Evolutionary conservation across 305 asterid species (phyloP).

Genomic region (Lippia alba): DNA sequence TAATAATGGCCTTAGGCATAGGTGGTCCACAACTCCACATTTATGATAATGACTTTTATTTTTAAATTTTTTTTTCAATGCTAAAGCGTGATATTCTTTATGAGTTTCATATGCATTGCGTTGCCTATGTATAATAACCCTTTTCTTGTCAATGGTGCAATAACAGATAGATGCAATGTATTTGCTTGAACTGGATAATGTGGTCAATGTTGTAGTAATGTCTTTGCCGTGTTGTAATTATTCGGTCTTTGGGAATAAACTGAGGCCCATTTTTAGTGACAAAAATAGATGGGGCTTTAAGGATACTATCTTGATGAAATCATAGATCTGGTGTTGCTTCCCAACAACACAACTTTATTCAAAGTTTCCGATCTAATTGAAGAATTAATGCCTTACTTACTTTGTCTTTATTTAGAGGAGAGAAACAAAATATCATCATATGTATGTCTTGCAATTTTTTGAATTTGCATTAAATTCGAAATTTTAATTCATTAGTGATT

Average conservation of each 20-base stretch:
- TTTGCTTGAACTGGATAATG: constrained; percentile 4
- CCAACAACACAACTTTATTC: background rate
- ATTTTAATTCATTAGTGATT: no score
- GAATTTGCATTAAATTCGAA: no score
- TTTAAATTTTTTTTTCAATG: background rate
- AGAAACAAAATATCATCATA: no score
- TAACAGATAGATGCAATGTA: constrained; percentile 25
- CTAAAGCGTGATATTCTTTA: constrained; percentile 2
- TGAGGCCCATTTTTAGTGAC: background rate
- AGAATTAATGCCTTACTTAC: no score
- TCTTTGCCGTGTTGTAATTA: background rate
- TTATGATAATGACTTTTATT: background rate
- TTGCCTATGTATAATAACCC: background rate
- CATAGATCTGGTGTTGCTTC: background rate
- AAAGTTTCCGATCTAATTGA: background rate
- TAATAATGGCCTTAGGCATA: background rate
- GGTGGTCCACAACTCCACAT: background rate
- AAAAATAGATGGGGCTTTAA: background rate
- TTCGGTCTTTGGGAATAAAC: background rate
- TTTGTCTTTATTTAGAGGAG: no score
- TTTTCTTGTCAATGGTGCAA: no score
- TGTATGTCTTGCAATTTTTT: no score
- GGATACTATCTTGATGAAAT: background rate
- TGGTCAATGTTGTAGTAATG: background rate
- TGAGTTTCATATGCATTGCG: constrained; percentile 4